Evolutionary conservation across 768 basidiomycete species (phyloP).

Genomic region (Heimioporus sp.): DNA sequence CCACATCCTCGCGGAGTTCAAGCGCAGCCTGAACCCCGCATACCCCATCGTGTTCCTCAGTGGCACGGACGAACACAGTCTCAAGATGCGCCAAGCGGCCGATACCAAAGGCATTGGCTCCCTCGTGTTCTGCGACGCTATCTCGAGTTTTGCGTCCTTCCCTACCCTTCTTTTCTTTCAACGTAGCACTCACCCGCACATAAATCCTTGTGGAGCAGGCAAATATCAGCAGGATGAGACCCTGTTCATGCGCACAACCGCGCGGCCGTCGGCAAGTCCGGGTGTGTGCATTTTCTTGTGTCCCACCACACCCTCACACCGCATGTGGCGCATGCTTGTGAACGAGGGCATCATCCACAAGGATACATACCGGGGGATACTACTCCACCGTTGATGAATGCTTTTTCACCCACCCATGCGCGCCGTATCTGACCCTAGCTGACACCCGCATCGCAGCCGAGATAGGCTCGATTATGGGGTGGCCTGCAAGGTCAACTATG

Average conservation of each 20-base stretch:
- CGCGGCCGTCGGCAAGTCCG: conserved; percentile 69
- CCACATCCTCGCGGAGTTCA: conserved; percentile 77
- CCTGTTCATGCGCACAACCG: conserved; percentile 79
- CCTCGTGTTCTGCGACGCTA: conserved; percentile 65
- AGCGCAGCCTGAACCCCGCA: conserved; percentile 51
- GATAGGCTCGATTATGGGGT: conserved; percentile 81
- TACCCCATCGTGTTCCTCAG: conserved; percentile 62
- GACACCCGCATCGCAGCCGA: conserved; percentile 54
- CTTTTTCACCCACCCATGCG: conserved; percentile 57
- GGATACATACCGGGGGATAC: conserved; percentile 78
- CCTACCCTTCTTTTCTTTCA: no score
- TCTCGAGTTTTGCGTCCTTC: no score
- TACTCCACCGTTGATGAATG: conserved; percentile 92
- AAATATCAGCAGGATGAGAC: conserved; percentile 61
- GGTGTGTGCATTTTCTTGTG: conserved; percentile 46
- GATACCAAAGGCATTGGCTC: conserved; percentile 51
- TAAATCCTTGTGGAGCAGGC: conserved; percentile 67
- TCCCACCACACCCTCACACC: not conserved
- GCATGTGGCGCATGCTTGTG: conserved; percentile 48
- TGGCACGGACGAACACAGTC: conserved; percentile 90
- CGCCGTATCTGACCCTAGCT: conserved; percentile 18
- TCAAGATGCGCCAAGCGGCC: conserved; percentile 89
- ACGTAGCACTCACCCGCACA: conserved; percentile 1
- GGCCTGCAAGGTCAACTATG: conserved; percentile 84
- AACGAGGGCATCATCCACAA: conserved; percentile 77